These are phyloP conservation scores for Opeltia flavorubescens DNA, from an alignment of 495 filamentous ascomycete species.

Conservation along the genomic window DNA sequence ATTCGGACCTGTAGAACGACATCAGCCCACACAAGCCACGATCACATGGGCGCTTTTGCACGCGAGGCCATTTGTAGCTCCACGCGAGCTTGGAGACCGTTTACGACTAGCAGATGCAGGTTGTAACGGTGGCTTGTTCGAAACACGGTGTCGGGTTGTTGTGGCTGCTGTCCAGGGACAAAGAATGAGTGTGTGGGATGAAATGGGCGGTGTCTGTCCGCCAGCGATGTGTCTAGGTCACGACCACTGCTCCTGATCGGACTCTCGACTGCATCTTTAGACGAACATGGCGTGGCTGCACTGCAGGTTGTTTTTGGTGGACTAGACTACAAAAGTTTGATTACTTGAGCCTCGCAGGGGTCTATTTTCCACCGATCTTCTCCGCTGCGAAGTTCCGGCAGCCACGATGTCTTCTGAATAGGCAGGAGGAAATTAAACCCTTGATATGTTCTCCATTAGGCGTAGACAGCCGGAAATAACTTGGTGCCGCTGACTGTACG, in stretches of 20 bases:
- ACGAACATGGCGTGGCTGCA: too few relatives aligned
- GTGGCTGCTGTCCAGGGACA: not conserved
- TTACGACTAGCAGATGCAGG: not conserved
- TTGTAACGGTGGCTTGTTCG: not conserved
- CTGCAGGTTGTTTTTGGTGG: too few relatives aligned
- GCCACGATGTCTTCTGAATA: not conserved
- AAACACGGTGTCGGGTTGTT: not conserved
- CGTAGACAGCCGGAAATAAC: too few relatives aligned
- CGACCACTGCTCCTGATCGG: too few relatives aligned
- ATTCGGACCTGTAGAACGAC: not conserved
- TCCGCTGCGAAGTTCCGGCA: not conserved
- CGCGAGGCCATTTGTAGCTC: not conserved
- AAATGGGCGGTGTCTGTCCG: too few relatives aligned
- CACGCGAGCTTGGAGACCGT: not conserved
- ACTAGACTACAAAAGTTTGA: too few relatives aligned
- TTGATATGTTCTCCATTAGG: too few relatives aligned
- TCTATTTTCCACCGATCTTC: too few relatives aligned
- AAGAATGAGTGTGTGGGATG: not conserved
- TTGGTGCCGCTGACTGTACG: too few relatives aligned
- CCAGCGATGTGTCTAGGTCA: too few relatives aligned
- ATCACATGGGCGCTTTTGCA: not conserved
- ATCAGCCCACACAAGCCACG: not conserved
- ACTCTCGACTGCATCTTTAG: too few relatives aligned
- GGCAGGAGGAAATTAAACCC: slow-evolving; percentile 1
- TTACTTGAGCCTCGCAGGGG: too few relatives aligned